phyloP scores from a whole-genome alignment of 2,329 filamentous ascomycete genomes.

The Xylogone sp. region DNA sequence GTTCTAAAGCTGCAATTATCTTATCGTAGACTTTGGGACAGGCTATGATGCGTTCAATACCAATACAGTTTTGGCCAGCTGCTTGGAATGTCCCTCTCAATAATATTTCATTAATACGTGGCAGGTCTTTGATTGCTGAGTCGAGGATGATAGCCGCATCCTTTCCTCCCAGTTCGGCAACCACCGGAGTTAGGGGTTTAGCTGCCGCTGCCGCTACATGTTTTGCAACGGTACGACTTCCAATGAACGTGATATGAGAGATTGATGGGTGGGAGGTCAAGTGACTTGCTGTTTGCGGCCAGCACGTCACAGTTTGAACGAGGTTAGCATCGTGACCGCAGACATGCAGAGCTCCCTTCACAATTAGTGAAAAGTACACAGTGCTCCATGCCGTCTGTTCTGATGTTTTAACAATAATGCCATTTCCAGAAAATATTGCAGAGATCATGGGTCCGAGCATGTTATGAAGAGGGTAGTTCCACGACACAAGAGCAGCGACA shows the following conservation, averaged over 20 bases:
- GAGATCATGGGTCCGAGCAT: slow-evolving; percentile 88
- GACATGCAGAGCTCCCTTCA: slow-evolving; percentile 71
- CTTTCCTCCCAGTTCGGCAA: slow-evolving; percentile 91
- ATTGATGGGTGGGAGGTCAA: slow-evolving; percentile 83
- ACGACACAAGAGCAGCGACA: slow-evolving; percentile 87
- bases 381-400: slow-evolving; percentile 96
- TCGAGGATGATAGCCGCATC: slow-evolving; percentile 89
- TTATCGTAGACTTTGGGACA: slow-evolving; percentile 71
- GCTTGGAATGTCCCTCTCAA: slow-evolving; percentile 94
- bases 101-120: slow-evolving; percentile 74
- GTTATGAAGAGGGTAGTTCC: slow-evolving; percentile 98
- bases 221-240: slow-evolving; percentile 80
- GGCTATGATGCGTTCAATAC: slow-evolving; percentile 88
- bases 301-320: slow-evolving; percentile 82
- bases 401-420: slow-evolving; percentile 87
- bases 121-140: slow-evolving; percentile 59
- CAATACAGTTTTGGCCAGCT: slow-evolving; percentile 95
- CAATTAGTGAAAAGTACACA: slow-evolving; percentile 75
- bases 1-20: slow-evolving; percentile 66
- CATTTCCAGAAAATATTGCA: slow-evolving; percentile 86
- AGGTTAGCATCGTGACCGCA: slow-evolving; percentile 81
- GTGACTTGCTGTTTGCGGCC: slow-evolving; percentile 76
- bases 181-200: slow-evolving; percentile 79
- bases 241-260: slow-evolving; percentile 92
- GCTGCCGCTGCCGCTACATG: slow-evolving; percentile 84